Conservation (phyloP, 2,329 filamentous ascomycete genomes). For the Fusarium euwallaceae region DNA sequence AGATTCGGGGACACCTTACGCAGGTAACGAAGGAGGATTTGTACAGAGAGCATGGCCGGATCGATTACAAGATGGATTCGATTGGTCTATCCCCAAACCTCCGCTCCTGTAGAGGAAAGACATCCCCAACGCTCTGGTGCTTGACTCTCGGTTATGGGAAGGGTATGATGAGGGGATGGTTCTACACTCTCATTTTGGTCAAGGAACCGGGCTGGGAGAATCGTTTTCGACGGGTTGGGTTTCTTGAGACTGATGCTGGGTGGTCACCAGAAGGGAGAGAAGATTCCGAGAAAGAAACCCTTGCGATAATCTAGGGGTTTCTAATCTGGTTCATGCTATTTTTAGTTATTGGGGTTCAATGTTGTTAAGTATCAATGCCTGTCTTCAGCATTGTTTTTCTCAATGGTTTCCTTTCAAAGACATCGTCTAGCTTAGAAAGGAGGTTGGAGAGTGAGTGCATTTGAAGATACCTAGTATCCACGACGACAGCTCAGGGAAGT, state of each 20-base stretch:
- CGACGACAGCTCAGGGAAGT: too few species aligned
- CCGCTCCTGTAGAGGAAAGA: neutral
- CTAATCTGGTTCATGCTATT: too few species aligned
- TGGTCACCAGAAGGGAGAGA: neutral
- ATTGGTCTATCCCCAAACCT: neutral
- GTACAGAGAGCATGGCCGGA: neutral
- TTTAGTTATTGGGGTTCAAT: too few species aligned
- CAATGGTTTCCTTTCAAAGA: too few species aligned
- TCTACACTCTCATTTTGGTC: neutral
- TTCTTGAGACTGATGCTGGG: neutral
- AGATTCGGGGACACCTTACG: neutral
- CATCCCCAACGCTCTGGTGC: neutral
- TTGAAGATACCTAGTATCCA: too few species aligned
- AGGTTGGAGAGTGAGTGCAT: too few species aligned
- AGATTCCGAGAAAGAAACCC: rapidly evolving
- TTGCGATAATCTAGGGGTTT: neutral
- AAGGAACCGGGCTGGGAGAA: neutral
- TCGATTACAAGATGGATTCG: neutral
- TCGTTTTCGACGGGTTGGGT: neutral
- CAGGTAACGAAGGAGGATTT: neutral
- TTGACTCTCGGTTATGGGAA: neutral
- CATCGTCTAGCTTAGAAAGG: too few species aligned
- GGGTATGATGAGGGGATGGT: neutral
- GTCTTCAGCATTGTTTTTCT: too few species aligned
- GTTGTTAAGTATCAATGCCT: too few species aligned